phyloP scores from a whole-genome alignment of 768 basidiomycete genomes.

The Arthromyces matolae region DNA sequence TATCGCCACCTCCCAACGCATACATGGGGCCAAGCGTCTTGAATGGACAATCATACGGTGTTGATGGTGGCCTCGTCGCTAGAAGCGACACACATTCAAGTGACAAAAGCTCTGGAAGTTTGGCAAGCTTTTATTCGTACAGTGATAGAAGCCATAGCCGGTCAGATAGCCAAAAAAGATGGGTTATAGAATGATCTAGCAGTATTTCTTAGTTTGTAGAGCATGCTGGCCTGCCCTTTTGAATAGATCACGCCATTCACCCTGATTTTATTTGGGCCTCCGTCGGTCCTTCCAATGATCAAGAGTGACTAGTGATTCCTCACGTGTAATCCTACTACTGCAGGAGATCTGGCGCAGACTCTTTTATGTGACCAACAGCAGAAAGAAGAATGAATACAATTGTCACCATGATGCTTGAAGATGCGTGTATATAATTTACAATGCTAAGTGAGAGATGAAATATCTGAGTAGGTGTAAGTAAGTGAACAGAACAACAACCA shows the following conservation, averaged over 20 bases:
- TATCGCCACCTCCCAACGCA: conserved; percentile 31
- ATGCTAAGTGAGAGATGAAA: too few relatives aligned
- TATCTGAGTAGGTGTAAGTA: too few relatives aligned
- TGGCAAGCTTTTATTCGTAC: conserved; percentile 30
- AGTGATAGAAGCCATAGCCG: conserved; percentile 29
- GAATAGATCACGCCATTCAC: neutral
- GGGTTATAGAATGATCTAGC: conserved; percentile 51
- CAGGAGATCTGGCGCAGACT: too few relatives aligned
- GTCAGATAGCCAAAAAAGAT: conserved; percentile 39
- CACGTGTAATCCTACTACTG: too few relatives aligned
- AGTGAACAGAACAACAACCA: too few relatives aligned
- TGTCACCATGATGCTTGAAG: too few relatives aligned
- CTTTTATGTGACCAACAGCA: too few relatives aligned
- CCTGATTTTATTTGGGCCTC: neutral
- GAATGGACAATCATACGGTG: conserved; percentile 27
- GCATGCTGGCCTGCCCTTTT: conserved; percentile 4
- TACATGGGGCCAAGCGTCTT: conserved; percentile 30
- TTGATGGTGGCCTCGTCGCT: conserved; percentile 20
- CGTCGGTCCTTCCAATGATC: too few relatives aligned
- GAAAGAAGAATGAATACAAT: too few relatives aligned
- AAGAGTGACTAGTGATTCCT: too few relatives aligned
- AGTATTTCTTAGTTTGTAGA: neutral
- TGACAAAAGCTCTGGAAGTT: conserved; percentile 37
- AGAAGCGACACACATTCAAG: conserved; percentile 36
- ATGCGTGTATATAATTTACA: too few relatives aligned